Conservation (phyloP, 2,329 filamentous ascomycete species). For the Aureobasidium musti region DNA sequence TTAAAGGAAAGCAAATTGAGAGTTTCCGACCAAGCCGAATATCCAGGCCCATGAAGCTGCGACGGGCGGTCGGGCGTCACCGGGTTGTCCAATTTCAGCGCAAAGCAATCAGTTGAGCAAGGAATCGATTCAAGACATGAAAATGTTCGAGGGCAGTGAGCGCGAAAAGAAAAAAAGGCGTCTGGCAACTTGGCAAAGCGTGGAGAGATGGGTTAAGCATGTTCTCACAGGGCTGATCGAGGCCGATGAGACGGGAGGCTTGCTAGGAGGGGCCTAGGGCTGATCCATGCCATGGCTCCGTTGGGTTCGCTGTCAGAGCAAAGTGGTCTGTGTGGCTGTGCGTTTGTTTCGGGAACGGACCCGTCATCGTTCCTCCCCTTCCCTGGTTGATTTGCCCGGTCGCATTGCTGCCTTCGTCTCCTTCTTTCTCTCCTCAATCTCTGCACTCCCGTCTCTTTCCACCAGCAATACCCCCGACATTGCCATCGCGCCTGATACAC, state of each 20-base stretch:
- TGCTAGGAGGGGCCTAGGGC: not conserved
- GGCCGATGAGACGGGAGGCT: not conserved
- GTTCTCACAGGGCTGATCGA: slow-evolving; percentile 18
- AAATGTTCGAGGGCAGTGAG: not conserved
- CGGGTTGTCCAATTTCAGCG: not conserved
- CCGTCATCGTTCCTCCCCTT: slow-evolving; percentile 22
- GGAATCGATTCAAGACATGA: slow-evolving; percentile 8
- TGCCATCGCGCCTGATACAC: not conserved
- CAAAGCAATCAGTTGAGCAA: slow-evolving; percentile 7
- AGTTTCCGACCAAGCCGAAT: not conserved
- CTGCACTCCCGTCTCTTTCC: not conserved
- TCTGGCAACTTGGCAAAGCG: slow-evolving; percentile 21
- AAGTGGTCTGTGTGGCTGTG: slow-evolving; percentile 19
- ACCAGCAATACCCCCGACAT: not conserved
- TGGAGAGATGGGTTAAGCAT: slow-evolving; percentile 13
- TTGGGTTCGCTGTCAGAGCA: not conserved
- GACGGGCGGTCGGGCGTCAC: not conserved
- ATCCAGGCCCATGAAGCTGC: not conserved
- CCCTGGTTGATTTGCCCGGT: slow-evolving; percentile 20
- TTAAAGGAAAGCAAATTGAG: not conserved
- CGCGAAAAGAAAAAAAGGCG: not conserved
- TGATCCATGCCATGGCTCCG: not conserved
- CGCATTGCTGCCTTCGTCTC: slow-evolving; percentile 14
- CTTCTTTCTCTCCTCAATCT: slow-evolving; percentile 9
- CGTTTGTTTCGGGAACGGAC: slow-evolving; percentile 5